Evolutionary conservation across 805 yeast species (phyloP).

Genomic region (Ogataea saltuana): DNA sequence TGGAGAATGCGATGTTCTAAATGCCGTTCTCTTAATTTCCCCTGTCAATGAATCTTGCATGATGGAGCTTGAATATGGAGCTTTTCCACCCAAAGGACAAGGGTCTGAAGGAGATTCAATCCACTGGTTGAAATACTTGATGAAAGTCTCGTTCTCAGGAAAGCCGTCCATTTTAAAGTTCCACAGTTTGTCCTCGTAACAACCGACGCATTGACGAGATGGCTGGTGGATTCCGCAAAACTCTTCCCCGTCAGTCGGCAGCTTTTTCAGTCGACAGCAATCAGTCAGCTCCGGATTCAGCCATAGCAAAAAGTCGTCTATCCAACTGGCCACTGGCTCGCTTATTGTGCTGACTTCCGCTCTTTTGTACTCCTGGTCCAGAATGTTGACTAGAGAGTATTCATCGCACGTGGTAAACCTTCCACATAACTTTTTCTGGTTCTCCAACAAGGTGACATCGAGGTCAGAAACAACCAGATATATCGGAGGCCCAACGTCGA

Average conservation of each 20-base stretch:
- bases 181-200: slow-evolving; percentile 68
- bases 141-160: slow-evolving; percentile 70
- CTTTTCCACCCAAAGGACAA: slow-evolving; percentile 94
- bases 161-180: slow-evolving; percentile 76
- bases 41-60: slow-evolving; percentile 41
- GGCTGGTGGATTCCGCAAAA: slow-evolving; percentile 70
- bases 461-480: slow-evolving; percentile 76
- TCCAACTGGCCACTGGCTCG: slow-evolving; percentile 89
- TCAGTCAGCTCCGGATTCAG: slow-evolving; percentile 82
- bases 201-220: slow-evolving; percentile 68
- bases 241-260: slow-evolving; percentile 47
- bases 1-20: slow-evolving; percentile 79
- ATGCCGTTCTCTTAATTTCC: slow-evolving; percentile 56
- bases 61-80: slow-evolving; percentile 74
- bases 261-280: slow-evolving; percentile 76
- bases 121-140: slow-evolving; percentile 78
- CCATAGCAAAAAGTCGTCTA: slow-evolving; percentile 87
- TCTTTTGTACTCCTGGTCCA: slow-evolving; percentile 82
- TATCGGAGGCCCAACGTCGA: slow-evolving; percentile 90
- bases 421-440: slow-evolving; percentile 82
- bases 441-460: slow-evolving; percentile 58
- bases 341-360: slow-evolving; percentile 62
- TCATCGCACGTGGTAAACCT: slow-evolving; percentile 82
- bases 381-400: slow-evolving; percentile 72
- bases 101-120: slow-evolving; percentile 78